Percentiles rank a stretch among this genome's conserved stretches.
phyloP scores from a whole-genome alignment of 2,329 filamentous ascomycete genomes.

The Colletotrichum sp. region DNA sequence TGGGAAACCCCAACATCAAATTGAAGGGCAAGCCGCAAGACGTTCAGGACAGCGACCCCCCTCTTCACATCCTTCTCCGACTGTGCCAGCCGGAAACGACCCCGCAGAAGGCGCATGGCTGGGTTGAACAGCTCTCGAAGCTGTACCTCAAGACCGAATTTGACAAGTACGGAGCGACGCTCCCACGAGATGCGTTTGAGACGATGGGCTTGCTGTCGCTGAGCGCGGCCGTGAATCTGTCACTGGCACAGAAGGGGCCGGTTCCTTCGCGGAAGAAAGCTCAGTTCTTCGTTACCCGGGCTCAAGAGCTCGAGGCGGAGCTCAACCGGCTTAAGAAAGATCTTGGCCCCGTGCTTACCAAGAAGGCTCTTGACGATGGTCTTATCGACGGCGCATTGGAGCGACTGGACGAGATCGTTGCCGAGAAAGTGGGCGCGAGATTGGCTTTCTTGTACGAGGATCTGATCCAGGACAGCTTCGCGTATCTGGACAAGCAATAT shows the following conservation, averaged over 20 bases:
- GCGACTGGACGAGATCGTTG: constrained; percentile 39
- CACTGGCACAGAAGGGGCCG: constrained; percentile 33
- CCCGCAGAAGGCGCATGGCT: constrained; percentile 37
- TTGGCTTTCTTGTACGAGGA: constrained; percentile 49
- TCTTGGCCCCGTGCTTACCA: constrained; percentile 46
- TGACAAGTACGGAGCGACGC: constrained; percentile 31
- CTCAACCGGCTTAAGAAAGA: constrained; percentile 40
- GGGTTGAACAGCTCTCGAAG: constrained; percentile 44
- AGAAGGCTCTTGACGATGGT: constrained; percentile 44
- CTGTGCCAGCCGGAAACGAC: constrained; percentile 45
- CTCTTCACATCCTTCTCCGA: constrained; percentile 47
- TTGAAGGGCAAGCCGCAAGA: constrained; percentile 46
- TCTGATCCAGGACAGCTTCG: constrained; percentile 41
- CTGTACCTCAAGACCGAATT: constrained; percentile 36
- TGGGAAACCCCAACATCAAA: constrained; percentile 36
- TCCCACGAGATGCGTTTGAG: constrained; percentile 36
- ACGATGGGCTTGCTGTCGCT: constrained; percentile 38
- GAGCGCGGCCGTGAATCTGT: constrained; percentile 43
- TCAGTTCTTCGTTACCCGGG: constrained; percentile 37
- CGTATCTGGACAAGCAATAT: constrained; percentile 33
- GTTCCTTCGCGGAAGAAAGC: constrained; percentile 42
- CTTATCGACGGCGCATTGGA: constrained; percentile 39
- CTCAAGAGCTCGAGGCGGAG: constrained; percentile 38
- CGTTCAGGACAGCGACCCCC: constrained; percentile 39
- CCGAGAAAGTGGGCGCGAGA: constrained; percentile 40